Base-by-base conservation (phyloP, 371 early-diverging fungal species). In the Rhizopus delemar region DNA sequence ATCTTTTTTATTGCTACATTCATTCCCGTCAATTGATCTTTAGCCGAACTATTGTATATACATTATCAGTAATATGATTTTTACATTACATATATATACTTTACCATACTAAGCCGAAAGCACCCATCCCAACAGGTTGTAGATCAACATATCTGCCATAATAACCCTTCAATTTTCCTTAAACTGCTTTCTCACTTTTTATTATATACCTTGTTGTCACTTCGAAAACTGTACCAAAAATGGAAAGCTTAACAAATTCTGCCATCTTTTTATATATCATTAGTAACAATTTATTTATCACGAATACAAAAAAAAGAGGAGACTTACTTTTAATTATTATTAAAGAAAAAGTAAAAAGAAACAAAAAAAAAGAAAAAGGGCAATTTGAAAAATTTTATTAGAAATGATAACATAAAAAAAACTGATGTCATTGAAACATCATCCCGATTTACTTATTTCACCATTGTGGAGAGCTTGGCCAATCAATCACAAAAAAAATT, bases 101-200 rank as follows among this genome's bases (percentile, higher is more conserved):
- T 71, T 85, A 95, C 94, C 95, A 95, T 15, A 97, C 97, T 11
- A 96, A 81, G 61, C 97, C 97, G 73, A 95, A 97, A 7, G 96
- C 94, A 51, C 97, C 97, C 93, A 95, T 93, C 48, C 97, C 97
- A n/a, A 97, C 91, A 31, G 96, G 94, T 66, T 94, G 90, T 57
- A 95, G 82, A 75, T 94, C 90, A 34, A 86, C 86, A 80, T 96
- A 96, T 78, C 92, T 90, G 60, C 22, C 22, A 22, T 22, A 22
- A 22, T 22, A 22, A 22, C 22, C 22, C 22, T 22, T 22, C 22
- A 22, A 22, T 22, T 22, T 22, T 2, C 22, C 22, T 22, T 22
- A 22, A 22, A 22, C 2, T 29, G 41, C 41, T 35, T 22, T 46
- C n/a, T 57, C 16, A 57, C 32, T 41, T 12, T 39, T 36, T 41